Conservation (phyloP, 2,329 filamentous ascomycete species). For the Aspergillus novofumigatus region DNA sequence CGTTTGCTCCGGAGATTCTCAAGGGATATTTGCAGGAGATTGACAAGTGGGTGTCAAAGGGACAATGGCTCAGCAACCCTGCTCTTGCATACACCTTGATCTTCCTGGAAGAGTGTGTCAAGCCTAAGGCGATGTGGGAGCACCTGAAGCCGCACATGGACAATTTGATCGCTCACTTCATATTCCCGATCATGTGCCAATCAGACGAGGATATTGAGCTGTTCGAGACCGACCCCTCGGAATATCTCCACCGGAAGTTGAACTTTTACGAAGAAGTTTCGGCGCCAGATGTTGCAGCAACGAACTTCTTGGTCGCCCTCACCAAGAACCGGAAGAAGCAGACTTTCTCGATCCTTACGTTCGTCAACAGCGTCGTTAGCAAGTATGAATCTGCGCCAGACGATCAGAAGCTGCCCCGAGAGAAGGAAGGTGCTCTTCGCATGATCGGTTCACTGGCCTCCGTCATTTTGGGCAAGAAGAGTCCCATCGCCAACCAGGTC, state of each 20-base stretch:
- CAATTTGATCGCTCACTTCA: slow-evolving; percentile 85
- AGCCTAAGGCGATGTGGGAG: slow-evolving; percentile 95
- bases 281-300: slow-evolving; percentile 89
- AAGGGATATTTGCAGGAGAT: slow-evolving; percentile 93
- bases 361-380: slow-evolving; percentile 92
- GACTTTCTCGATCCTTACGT: slow-evolving; percentile 89
- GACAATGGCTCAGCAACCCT: slow-evolving; percentile 89
- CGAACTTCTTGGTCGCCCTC: slow-evolving; percentile 91
- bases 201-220: slow-evolving; percentile 88
- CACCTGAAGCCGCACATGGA: slow-evolving; percentile 90
- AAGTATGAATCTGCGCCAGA: slow-evolving; percentile 81
- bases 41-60: slow-evolving; percentile 95
- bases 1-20: slow-evolving; percentile 91
- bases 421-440: slow-evolving; percentile 91
- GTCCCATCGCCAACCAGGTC: slow-evolving; percentile 92
- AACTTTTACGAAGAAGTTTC: slow-evolving; percentile 98
- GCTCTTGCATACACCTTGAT: slow-evolving; percentile 90
- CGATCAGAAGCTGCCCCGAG: slow-evolving; percentile 85
- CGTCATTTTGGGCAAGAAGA: slow-evolving; percentile 96
- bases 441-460: slow-evolving; percentile 96
- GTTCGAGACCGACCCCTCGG: slow-evolving; percentile 89
- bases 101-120: slow-evolving; percentile 95
- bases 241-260: slow-evolving; percentile 94
- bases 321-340: slow-evolving; percentile 94
- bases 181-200: slow-evolving; percentile 93